Base-by-base conservation (phyloP, 1,284 basidiomycete species). In the Malassezia sp. region DNA sequence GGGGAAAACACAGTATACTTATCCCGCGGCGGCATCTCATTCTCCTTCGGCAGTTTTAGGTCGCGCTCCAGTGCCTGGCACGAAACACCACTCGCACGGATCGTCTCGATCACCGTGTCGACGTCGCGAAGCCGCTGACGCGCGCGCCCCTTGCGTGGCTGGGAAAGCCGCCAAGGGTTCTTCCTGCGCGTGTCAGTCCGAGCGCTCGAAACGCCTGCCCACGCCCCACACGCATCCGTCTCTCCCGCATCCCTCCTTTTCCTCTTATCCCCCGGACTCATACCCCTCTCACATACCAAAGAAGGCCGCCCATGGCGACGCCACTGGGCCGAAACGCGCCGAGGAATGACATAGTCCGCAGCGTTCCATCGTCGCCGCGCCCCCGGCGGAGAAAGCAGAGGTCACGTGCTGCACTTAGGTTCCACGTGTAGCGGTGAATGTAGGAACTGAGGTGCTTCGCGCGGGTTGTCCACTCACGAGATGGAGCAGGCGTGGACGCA, bases 1-100 rank as follows among this genome's bases (percentile, higher is more conserved):
- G 79, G 80, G 42, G 79, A 81, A 72, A 90, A 97, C 15, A 84
- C 80, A 0, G 90, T 95, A 74, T 96, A 97, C 73, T 97, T 97
- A 75, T 97, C 90, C 72, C 77, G 77, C 1, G 87, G 74, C 12
- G 75, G 75, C 87, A 90, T 90, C 70, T 88, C 84, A 54, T 81
- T 76, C 70, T 91, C 85, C 67, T 85, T 88, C 36, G 88, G 88
- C 23, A 91, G 74, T 47, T 80, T 76, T 31, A 89, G 73, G 4
- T 83, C 85, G 50, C 75, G 63, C 66, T 84, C 85, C 70, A 93
- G 73, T 37, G 85, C 76, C 32, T 72, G 69, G 63, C 82, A 86
- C 64, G 84, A 67, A 3, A 95, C 77, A 7, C 89, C 87, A 55
- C 83, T 86, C 18, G 79, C 75, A 49, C 79, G 76, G 4, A 97